Base-by-base conservation (phyloP, 257 asterid genomes). In the Petunia secreta region DNA sequence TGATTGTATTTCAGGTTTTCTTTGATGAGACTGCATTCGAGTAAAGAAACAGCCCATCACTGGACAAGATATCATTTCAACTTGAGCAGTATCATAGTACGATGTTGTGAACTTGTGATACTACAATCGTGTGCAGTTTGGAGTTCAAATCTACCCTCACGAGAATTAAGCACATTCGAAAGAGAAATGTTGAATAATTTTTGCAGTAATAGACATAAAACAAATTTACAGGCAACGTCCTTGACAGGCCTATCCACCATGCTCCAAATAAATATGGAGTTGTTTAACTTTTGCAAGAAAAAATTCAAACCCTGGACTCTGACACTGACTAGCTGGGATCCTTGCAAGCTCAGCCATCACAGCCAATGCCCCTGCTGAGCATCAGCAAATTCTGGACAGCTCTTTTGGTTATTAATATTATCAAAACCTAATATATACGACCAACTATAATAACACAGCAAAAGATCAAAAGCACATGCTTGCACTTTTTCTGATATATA, bases 291-390 rank as follows among this genome's bases (percentile, higher is more conserved):
- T 44, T 1, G 8, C 76, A 69, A 10, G 16, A 69, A 69, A 10
- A 5, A 58, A 69, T 69, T 10, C 8, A 25, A 46, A 1, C 59
- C n/a, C 16, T 46, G 16, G 40, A 8, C 8, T 44, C 46, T 2
- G 8, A 69, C 41, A 10, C 39, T 44, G 16, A 7, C 8, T 52
- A 52, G 55, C 55, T 11, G 55, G 15, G 55, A 7, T 4, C 34
- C 55, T 15, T 67, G n/a, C 55, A n/a, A 43, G n/a, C 55, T 67
- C 55, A 43, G 38, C 75, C 75, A 66, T 66, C 75, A 66, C 34
- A 66, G 54, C 38, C 38, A 1, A 66, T 2, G 1, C 4, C 38
- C 75, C 75, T 41, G 6, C 36, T 3, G 75, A 1, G 0, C 54
- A 41, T 41, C 75, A 66, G 75, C 11, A 3, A 41, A 66, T 7